phyloP scores from a whole-genome alignment of 2,329 filamentous ascomycete species.

The Fusarium brevicatenulatum region DNA sequence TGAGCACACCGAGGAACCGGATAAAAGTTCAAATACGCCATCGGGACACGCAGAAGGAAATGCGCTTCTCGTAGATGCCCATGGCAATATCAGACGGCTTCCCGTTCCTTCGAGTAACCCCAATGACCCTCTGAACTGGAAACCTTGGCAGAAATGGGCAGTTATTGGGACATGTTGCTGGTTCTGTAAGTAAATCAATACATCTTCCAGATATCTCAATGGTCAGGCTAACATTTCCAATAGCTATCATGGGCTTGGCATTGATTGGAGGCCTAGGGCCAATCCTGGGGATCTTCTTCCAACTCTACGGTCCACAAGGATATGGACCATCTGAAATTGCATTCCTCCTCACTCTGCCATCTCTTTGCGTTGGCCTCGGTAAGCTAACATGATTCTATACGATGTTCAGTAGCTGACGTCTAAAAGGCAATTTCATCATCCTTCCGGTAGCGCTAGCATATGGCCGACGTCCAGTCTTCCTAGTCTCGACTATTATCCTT shows the following conservation, averaged over 20 bases:
- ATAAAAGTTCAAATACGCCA: not conserved
- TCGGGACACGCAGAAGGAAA: not conserved
- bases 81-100: not conserved
- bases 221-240: rapidly evolving
- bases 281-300: not conserved
- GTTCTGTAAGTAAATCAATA: not conserved
- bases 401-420: rapidly evolving
- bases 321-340: not conserved
- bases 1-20: not conserved
- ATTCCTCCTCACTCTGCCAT: not conserved
- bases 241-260: not conserved
- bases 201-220: rapidly evolving
- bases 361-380: not conserved
- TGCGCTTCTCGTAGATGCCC: not conserved
- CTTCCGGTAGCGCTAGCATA: not conserved
- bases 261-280: not conserved
- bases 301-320: not conserved
- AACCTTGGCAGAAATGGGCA: not conserved
- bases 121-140: not conserved
- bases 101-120: not conserved
- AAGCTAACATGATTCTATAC: rapidly evolving
- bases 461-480: not conserved
- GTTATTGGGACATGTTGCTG: not conserved
- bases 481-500: not conserved
- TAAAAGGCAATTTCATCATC: not conserved